Base-by-base conservation (phyloP, 257 asterid species). In the Pogostemon cablin region DNA sequence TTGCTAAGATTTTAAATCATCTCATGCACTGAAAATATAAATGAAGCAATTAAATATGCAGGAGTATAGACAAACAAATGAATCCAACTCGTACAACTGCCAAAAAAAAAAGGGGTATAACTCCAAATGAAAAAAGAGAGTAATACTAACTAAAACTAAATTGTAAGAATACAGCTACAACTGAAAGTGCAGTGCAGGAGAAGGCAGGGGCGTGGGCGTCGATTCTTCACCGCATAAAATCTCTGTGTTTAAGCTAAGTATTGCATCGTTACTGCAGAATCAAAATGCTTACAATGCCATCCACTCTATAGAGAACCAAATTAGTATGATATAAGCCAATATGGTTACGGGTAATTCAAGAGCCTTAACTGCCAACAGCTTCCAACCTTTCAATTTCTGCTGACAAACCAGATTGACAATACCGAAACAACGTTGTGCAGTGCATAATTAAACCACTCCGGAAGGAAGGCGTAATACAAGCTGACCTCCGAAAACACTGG, bases 401-500 rank as follows among this genome's bases (percentile, higher is more conserved):
- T 55, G 32, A 59, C 44, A 46, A 59, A 61, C 63, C 72, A 53
- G 62, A 57, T 49, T 9, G 6, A 38, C 53, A 52, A 64, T 38
- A 5, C 41, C 39, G 8, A 43, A 50, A 52, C 35, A 58, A 72
- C 64, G 37, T 61, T 34, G 7, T 25, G 38, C 15, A 40, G 6
- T 5, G 39, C 7, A 44, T 62, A 48, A 72, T 81, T 78, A 86
- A 69, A 88, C 95, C 54, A 88, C 95, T 7, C 95, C 92, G 15
- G 92, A 88, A 17, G 95, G 95, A 78, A 88, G 92, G 84, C 95
- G 88, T 78, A 88, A 68, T 47, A 84, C 87, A 2, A 88, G 91
- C 81, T 88, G 90, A 57, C 95, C 95, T 72, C 92, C 95, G 1
- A 86, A 88, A 62, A 88, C 92, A 74, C 95, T 88, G 91, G 72